Percentiles rank a stretch among this genome's conserved stretches.
phyloP scores from a whole-genome alignment of 2,329 filamentous ascomycete species.

The Trichoderma afroharzianum region DNA sequence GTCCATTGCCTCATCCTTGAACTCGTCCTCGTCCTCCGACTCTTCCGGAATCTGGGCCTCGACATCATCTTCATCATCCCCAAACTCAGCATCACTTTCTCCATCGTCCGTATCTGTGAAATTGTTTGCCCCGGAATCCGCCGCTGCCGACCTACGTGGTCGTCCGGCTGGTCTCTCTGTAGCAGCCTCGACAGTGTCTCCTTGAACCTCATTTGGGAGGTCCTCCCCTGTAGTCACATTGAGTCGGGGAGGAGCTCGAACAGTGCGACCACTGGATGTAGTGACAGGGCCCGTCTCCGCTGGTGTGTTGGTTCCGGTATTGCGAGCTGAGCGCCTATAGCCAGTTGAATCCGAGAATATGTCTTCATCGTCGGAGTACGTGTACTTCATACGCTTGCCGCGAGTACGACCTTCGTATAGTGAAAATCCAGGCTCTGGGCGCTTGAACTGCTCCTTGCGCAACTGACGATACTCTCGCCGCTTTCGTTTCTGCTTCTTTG shows the following conservation, averaged over 20 bases:
- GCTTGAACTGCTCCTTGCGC: conserved; percentile 81
- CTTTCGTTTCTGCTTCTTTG: conserved; percentile 70
- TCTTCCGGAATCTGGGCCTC: conserved; percentile 63
- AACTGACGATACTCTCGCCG: conserved; percentile 85
- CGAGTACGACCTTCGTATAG: conserved; percentile 94
- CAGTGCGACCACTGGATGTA: conserved; percentile 84
- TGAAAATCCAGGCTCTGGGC: conserved; percentile 85
- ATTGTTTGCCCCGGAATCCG: conserved; percentile 46
- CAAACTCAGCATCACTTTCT: conserved; percentile 70
- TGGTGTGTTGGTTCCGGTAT: conserved; percentile 70
- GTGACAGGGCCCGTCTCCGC: conserved; percentile 61
- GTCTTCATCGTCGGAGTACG: conserved; percentile 85
- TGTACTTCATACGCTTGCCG: conserved; percentile 95
- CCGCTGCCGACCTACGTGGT: conserved; percentile 49
- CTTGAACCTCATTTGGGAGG: conserved; percentile 44
- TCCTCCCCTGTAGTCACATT: conserved; percentile 59
- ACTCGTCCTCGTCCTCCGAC: conserved; percentile 57
- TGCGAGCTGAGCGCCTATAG: conserved; percentile 66
- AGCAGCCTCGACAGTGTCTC: conserved; percentile 39
- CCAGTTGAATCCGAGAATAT: conserved; percentile 62
- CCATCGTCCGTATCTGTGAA: conserved; percentile 59
- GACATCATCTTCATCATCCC: conserved; percentile 69
- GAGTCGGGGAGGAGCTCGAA: conserved; percentile 64
- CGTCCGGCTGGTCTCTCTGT: conserved; percentile 44
- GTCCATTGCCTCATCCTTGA: conserved; percentile 54